Conservation (phyloP, 257 asterid species). For the Mentha longifolia region DNA sequence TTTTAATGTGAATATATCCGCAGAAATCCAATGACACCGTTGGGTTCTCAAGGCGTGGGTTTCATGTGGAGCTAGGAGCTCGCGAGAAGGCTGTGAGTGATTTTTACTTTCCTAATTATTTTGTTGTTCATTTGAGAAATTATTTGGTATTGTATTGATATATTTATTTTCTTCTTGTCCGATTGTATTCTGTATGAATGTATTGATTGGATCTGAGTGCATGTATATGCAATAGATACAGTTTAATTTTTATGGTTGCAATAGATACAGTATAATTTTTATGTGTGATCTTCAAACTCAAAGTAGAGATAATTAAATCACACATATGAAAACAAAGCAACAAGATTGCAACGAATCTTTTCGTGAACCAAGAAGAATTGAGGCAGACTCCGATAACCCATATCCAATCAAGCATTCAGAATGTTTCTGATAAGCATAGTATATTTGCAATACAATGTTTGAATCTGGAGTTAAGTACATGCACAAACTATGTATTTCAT, state of each 20-base stretch:
- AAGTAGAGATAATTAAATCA: no score
- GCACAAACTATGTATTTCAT: no score
- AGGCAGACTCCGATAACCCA: no score
- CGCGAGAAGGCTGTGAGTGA: constrained; percentile 91
- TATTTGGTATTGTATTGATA: background rate
- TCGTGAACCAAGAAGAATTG: no score
- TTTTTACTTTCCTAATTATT: background rate
- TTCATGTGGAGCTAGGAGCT: constrained; percentile 81
- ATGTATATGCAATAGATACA: background rate
- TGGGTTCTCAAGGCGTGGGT: constrained; percentile 57
- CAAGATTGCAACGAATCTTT: no score
- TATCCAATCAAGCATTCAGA: no score
- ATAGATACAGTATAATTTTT: no score
- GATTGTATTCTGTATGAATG: background rate
- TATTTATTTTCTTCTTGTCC: background rate
- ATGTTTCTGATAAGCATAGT: no score
- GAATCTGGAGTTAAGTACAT: no score
- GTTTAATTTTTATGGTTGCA: constrained; percentile 3
- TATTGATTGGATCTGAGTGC: constrained; percentile 21
- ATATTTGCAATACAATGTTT: no score
- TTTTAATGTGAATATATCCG: constrained; percentile 10
- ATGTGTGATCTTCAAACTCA: no score
- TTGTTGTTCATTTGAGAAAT: background rate
- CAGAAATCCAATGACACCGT: constrained; percentile 52
- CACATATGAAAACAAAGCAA: no score